Conservation (phyloP, 192 early-diverging fungal genomes). For the Podila horticola region DNA sequence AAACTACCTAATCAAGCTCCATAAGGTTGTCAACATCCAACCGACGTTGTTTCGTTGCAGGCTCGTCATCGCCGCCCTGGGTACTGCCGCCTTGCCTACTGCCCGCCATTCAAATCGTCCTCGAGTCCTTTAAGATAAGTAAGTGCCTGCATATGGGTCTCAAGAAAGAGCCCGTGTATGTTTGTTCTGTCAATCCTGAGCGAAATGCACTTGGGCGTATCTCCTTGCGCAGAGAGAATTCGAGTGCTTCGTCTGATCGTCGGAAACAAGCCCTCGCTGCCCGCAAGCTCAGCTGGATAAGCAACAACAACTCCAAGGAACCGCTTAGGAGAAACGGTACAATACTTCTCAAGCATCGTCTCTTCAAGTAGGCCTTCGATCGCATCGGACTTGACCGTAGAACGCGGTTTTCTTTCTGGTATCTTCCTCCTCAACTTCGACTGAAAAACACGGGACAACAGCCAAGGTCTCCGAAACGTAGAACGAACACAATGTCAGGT, state of each 20-base stretch:
- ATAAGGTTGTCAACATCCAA: not conserved
- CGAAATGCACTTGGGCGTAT: constrained; percentile 10
- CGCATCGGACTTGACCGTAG: no score
- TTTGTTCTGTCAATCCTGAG: constrained; percentile 23
- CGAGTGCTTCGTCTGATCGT: constrained; percentile 4
- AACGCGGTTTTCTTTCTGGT: no score
- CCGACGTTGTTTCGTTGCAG: constrained; percentile 15
- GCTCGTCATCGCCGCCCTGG: constrained; percentile 12
- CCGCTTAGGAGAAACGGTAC: no score
- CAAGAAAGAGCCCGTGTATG: constrained; percentile 13
- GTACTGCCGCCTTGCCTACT: not conserved
- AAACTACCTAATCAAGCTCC: constrained; percentile 8
- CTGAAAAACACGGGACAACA: no score
- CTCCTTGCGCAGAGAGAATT: constrained; percentile 2
- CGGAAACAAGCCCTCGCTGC: constrained; percentile 12
- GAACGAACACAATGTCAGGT: no score
- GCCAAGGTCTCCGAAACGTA: no score
- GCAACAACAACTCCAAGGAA: constrained; percentile 23
- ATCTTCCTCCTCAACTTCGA: no score
- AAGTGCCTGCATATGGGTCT: constrained; percentile 20
- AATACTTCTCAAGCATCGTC: no score
- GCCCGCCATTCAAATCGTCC: not conserved
- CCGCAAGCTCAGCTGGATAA: constrained; percentile 21
- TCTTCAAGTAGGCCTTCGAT: no score
- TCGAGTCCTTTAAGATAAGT: constrained; percentile 12